phyloP scores from a whole-genome alignment of 2,329 filamentous ascomycete genomes.

The Trichophaea hybrida region DNA sequence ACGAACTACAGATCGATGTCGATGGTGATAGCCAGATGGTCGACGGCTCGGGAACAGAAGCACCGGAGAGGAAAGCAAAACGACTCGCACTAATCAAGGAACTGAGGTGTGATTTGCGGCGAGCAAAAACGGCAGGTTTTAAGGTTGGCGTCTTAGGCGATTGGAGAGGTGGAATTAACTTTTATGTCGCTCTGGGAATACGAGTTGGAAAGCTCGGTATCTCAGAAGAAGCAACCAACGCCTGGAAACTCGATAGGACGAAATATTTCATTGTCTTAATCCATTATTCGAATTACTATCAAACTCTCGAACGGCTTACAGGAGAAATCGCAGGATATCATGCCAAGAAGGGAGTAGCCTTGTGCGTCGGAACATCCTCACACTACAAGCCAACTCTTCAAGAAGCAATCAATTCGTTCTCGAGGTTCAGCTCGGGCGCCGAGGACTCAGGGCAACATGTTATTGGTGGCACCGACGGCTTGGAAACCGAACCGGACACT shows the following conservation, averaged over 20 bases:
- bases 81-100: conserved; percentile 13
- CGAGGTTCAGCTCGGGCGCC: conserved; percentile 22
- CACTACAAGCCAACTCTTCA: conserved; percentile 53
- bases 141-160: conserved; percentile 46
- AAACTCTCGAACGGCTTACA: conserved; percentile 41
- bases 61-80: neutral
- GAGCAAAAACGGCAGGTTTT: conserved; percentile 51
- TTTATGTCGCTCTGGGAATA: conserved; percentile 52
- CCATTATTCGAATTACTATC: conserved; percentile 49
- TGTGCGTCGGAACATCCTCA: conserved; percentile 58
- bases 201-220: conserved; percentile 56
- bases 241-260: conserved; percentile 53
- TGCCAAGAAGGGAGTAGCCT: conserved; percentile 33
- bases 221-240: conserved; percentile 57
- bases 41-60: neutral
- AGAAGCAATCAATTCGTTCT: conserved; percentile 43
- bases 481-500: conserved; percentile 11
- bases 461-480: conserved; percentile 11
- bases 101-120: conserved; percentile 46
- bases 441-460: neutral
- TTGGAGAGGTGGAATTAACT: conserved; percentile 34
- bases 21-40: conserved; percentile 7
- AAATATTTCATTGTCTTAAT: conserved; percentile 66
- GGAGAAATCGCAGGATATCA: conserved; percentile 29
- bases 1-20: conserved; percentile 7